Percentiles rank a stretch among this genome's conserved stretches.
Conservation (phyloP, 495 filamentous ascomycete species). For the Tuber melanosporum region DNA sequence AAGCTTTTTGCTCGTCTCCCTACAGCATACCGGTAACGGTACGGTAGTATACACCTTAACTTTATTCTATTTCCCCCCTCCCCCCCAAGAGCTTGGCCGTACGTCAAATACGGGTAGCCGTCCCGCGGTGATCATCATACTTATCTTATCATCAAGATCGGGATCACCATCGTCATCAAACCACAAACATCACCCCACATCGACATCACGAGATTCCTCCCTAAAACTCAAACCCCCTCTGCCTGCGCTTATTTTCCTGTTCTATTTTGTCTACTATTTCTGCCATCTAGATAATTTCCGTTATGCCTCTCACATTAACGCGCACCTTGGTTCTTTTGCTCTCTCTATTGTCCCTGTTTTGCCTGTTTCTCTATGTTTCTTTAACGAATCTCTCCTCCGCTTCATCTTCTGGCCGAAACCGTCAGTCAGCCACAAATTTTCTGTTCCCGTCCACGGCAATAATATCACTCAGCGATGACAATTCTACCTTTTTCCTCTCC, state of each 20-base stretch:
- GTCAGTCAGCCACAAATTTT: constrained; percentile 53
- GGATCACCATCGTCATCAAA: constrained; percentile 48
- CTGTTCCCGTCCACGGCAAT: constrained; percentile 91
- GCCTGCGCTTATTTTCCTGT: background rate
- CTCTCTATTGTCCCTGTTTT: constrained; percentile 53
- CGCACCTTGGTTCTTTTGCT: constrained; percentile 46
- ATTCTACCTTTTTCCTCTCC: constrained; percentile 91
- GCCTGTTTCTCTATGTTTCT: constrained; percentile 48
- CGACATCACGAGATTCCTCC: constrained; percentile 11
- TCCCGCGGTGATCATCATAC: background rate
- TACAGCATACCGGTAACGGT: background rate
- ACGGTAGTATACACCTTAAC: background rate
- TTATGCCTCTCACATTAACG: constrained; percentile 36
- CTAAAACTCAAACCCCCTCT: background rate
- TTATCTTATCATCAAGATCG: background rate
- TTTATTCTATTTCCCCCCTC: too few relatives aligned
- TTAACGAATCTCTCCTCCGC: constrained; percentile 50
- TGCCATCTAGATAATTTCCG: constrained; percentile 6
- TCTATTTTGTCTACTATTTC: background rate
- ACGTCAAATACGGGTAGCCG: background rate
- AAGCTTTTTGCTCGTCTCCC: background rate
- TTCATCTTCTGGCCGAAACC: constrained; percentile 53
- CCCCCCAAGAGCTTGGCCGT: background rate
- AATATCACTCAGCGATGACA: constrained; percentile 94
- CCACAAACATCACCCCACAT: constrained; percentile 16